Conservation (phyloP, 768 basidiomycete genomes). For the Tulasnella sp. region DNA sequence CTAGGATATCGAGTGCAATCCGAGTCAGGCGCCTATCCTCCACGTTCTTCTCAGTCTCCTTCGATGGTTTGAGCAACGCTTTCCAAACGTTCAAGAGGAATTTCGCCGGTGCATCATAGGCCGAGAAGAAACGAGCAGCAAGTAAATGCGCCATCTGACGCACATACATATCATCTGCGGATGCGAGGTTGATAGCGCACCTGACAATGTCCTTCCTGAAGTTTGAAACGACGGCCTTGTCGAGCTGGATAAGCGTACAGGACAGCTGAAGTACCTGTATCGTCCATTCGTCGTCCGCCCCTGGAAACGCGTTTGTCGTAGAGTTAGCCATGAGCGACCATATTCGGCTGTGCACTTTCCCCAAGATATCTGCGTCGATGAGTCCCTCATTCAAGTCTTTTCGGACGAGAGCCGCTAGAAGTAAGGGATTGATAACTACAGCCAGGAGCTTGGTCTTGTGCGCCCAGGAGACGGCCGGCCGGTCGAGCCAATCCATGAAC, state of each 20-base stretch:
- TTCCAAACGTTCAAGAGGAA: conserved; percentile 87
- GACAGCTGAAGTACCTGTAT: conserved; percentile 88
- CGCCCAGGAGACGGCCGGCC: conserved; percentile 46
- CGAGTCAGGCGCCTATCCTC: conserved; percentile 68
- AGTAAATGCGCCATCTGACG: conserved; percentile 88
- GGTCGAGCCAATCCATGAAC: conserved; percentile 78
- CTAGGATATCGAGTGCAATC: conserved; percentile 78
- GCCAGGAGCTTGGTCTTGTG: conserved; percentile 61
- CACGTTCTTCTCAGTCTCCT: conserved; percentile 65
- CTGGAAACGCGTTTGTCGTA: conserved; percentile 29
- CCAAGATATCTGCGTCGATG: conserved; percentile 59
- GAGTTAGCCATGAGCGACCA: conserved; percentile 69
- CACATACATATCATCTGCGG: conserved; percentile 76
- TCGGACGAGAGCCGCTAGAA: conserved; percentile 63
- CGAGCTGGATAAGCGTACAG: conserved; percentile 76
- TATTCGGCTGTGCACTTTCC: conserved; percentile 56
- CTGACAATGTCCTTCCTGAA: conserved; percentile 87
- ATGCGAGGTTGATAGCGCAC: conserved; percentile 83
- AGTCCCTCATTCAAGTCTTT: conserved; percentile 43
- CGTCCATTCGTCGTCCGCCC: conserved; percentile 70
- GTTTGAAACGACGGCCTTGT: conserved; percentile 65
- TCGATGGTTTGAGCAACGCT: conserved; percentile 64
- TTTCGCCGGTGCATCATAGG: conserved; percentile 79
- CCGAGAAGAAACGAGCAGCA: conserved; percentile 82
- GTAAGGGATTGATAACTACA: conserved; percentile 74